These are phyloP conservation scores for Nemania sp. DNA, from an alignment of 2,329 filamentous ascomycete species.

Conservation along the genomic window DNA sequence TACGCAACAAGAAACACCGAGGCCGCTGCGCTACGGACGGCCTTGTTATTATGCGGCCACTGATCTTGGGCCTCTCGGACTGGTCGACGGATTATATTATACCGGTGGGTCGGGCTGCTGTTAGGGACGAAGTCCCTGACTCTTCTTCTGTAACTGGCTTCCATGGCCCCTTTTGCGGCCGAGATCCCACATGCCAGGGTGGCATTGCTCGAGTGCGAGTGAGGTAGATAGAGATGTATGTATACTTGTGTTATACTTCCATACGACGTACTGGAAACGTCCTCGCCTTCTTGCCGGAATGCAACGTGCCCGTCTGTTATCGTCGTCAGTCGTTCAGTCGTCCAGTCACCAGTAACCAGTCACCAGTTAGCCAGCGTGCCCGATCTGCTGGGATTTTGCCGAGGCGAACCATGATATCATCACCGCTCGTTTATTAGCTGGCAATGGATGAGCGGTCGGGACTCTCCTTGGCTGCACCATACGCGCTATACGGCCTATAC, in stretches of 20 bases:
- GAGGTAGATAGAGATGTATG: constrained; percentile 18
- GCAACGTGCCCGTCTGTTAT: constrained; percentile 34
- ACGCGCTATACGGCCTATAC: constrained; percentile 10
- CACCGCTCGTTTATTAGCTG: constrained; percentile 25
- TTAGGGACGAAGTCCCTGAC: constrained; percentile 4
- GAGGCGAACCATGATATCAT: constrained; percentile 35
- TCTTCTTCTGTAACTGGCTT: constrained; percentile 1
- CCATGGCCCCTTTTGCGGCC: constrained; percentile 8
- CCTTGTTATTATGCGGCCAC: constrained; percentile 26
- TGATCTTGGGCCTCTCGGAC: constrained; percentile 6
- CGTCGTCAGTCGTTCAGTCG: constrained; percentile 26
- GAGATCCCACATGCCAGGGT: constrained; percentile 19
- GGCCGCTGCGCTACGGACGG: constrained; percentile 3
- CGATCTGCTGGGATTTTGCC: constrained; percentile 31
- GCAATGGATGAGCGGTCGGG: constrained; percentile 20
- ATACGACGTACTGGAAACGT: constrained; percentile 8
- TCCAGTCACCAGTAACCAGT: constrained; percentile 1
- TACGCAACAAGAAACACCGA: constrained; percentile 2
- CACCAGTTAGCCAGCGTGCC: constrained; percentile 22
- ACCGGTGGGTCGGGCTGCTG: constrained; percentile 15
- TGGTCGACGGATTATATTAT: constrained; percentile 8
- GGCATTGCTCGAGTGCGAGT: constrained; percentile 2
- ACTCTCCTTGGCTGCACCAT: constrained; percentile 10
- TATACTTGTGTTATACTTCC: too few species aligned
- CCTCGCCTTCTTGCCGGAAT: constrained; percentile 30